These are phyloP conservation scores for Glonium stellatum DNA, from an alignment of 495 filamentous ascomycete genomes.

Conservation along the genomic window DNA sequence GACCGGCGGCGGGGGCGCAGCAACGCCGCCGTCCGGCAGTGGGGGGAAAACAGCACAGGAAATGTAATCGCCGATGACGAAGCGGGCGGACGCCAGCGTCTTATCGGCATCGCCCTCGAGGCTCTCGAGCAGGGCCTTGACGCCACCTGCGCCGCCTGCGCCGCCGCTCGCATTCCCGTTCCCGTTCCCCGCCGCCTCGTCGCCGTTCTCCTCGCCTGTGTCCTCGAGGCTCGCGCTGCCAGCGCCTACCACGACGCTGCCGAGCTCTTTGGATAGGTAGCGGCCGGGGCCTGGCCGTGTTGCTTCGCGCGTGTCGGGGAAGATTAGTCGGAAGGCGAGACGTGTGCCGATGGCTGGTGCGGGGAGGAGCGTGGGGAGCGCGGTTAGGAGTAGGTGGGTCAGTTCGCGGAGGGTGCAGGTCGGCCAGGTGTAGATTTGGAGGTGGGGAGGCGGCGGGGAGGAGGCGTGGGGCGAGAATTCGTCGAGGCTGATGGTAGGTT, in stretches of 20 bases:
- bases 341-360: conserved; percentile 69
- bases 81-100: conserved; percentile 65
- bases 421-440: conserved; percentile 85
- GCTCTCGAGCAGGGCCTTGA: conserved; percentile 17
- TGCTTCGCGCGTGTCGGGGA: conserved; percentile 60
- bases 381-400: conserved; percentile 61
- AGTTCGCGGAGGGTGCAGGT: conserved; percentile 79
- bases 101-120: conserved; percentile 58
- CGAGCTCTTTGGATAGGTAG: conserved; percentile 70
- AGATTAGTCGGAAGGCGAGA: conserved; percentile 79
- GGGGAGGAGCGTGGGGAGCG: conserved; percentile 65
- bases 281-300: conserved; percentile 37
- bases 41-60: conserved; percentile 74
- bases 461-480: conserved; percentile 51
- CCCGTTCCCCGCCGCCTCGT: conserved; percentile 13
- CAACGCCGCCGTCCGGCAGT: conserved; percentile 64
- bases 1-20: conserved; percentile 44
- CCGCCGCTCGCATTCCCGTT: conserved; percentile 22
- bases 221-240: conserved; percentile 40
- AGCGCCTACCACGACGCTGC: conserved; percentile 69
- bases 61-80: conserved; percentile 85
- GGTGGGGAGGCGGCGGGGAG: conserved; percentile 53
- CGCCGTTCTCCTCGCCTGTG: conserved; percentile 17
- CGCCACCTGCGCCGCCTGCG: conserved; percentile 9
- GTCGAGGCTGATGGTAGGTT: conserved; percentile 46